phyloP scores from a whole-genome alignment of 2,329 filamentous ascomycete species.

The Xylariales sp. region DNA sequence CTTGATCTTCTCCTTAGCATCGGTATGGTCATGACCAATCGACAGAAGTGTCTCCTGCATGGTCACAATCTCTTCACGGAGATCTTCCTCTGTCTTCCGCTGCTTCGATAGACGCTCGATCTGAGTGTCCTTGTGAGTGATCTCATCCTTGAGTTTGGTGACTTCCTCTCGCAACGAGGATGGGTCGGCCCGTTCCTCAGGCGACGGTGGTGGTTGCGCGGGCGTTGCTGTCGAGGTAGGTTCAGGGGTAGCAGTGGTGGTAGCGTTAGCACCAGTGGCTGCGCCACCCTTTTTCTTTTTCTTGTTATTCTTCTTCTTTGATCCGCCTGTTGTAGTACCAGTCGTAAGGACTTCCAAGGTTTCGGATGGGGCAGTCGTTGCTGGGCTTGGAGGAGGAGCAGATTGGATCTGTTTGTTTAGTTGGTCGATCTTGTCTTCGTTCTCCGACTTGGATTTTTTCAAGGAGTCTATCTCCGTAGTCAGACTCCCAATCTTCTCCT shows the following conservation, averaged over 20 bases:
- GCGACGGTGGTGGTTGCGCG: slow-evolving; percentile 25
- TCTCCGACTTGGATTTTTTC: slow-evolving; percentile 33
- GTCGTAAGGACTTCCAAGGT: slow-evolving; percentile 23
- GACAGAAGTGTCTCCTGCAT: slow-evolving; percentile 74
- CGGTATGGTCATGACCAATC: slow-evolving; percentile 79
- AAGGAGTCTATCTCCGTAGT: slow-evolving; percentile 38
- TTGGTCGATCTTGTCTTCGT: slow-evolving; percentile 36
- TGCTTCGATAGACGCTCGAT: slow-evolving; percentile 69
- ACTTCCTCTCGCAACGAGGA: slow-evolving; percentile 45
- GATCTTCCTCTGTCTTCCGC: slow-evolving; percentile 69
- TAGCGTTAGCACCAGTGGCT: slow-evolving; percentile 29
- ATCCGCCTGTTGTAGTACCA: slow-evolving; percentile 17
- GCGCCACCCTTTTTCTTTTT: slow-evolving; percentile 80
- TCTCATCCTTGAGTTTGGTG: slow-evolving; percentile 44
- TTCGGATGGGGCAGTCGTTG: slow-evolving; percentile 17
- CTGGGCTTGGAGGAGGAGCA: slow-evolving; percentile 8
- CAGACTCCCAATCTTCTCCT: slow-evolving; percentile 40
- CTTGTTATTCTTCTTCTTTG: slow-evolving; percentile 72
- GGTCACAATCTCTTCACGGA: slow-evolving; percentile 81
- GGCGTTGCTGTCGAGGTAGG: slow-evolving; percentile 33
- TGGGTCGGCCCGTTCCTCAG: slow-evolving; percentile 21
- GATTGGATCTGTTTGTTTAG: slow-evolving; percentile 33
- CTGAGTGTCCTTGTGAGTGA: slow-evolving; percentile 63
- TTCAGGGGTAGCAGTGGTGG: slow-evolving; percentile 30
- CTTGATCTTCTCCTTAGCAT: slow-evolving; percentile 73